A percentile compares a stretch with the other conserved stretches of the same genome.
Evolutionary conservation across 208 protist species (phyloP).

Genomic region (Trichomonas vaginalis): DNA sequence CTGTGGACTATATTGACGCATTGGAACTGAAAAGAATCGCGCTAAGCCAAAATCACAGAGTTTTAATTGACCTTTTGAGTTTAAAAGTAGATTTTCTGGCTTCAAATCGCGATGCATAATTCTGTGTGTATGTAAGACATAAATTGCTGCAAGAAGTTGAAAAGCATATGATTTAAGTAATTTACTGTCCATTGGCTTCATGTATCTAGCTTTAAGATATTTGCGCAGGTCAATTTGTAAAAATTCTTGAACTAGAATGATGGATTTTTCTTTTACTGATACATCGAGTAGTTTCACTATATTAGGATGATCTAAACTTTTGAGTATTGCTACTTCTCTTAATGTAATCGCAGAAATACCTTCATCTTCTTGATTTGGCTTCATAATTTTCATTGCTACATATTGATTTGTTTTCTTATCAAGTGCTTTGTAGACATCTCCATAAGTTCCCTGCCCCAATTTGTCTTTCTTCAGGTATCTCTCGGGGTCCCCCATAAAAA

Average conservation of each 20-base stretch:
- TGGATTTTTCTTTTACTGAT: neutral
- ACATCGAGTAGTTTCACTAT: neutral
- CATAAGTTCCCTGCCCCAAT: slow-evolving; percentile 15
- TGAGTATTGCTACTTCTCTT: neutral
- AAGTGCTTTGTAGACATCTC: neutral
- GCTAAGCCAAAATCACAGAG: slow-evolving; percentile 52
- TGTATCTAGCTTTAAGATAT: neutral
- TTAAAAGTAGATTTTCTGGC: slow-evolving; percentile 40
- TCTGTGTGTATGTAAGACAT: slow-evolving; percentile 30
- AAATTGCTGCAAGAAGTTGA: slow-evolving; percentile 26
- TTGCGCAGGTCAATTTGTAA: neutral
- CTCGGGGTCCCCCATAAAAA: neutral
- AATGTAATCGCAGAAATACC: neutral
- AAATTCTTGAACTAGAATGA: neutral
- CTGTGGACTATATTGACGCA: slow-evolving; percentile 35
- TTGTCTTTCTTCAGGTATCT: neutral
- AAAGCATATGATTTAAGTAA: neutral
- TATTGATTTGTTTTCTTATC: neutral
- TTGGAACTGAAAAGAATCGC: slow-evolving; percentile 38
- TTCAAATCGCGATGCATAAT: slow-evolving; percentile 49
- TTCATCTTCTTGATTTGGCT: neutral
- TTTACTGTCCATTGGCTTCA: neutral
- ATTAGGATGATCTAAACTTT: neutral
- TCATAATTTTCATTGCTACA: slow-evolving; percentile 10
- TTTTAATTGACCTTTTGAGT: slow-evolving; percentile 43